These are phyloP conservation scores for Teratosphaeriaceae sp. DNA, from an alignment of 2,329 filamentous ascomycete species.

Conservation along the genomic window DNA sequence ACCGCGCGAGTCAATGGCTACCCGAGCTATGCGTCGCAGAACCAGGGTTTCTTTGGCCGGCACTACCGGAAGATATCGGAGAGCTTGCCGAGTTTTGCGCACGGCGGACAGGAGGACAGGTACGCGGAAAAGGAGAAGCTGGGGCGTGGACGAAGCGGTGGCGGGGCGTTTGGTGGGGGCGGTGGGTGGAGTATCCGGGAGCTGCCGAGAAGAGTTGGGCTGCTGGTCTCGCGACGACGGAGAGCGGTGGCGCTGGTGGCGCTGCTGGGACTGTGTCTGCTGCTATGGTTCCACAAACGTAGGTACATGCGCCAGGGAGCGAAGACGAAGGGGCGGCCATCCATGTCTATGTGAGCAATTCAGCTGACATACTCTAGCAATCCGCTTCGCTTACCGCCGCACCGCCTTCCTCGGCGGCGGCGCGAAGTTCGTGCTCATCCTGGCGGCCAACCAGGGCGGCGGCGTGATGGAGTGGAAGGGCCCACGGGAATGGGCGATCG, in stretches of 20 bases:
- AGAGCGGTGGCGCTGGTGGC: slow-evolving; percentile 21
- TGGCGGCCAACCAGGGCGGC: slow-evolving; percentile 89
- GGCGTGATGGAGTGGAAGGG: slow-evolving; percentile 99
- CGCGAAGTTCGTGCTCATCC: slow-evolving; percentile 85
- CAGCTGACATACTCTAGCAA: too few relatives aligned
- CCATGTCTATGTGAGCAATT: too few relatives aligned
- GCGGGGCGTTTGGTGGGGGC: not conserved
- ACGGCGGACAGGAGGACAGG: slow-evolving; percentile 35
- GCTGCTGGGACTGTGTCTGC: slow-evolving; percentile 17
- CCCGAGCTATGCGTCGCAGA: slow-evolving; percentile 65
- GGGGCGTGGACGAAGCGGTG: slow-evolving; percentile 42
- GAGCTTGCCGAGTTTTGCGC: slow-evolving; percentile 67
- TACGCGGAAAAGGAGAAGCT: slow-evolving; percentile 75
- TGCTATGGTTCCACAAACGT: slow-evolving; percentile 23
- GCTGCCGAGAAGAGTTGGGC: slow-evolving; percentile 18
- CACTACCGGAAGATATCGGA: slow-evolving; percentile 76
- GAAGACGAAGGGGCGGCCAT: too few relatives aligned
- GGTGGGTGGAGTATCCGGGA: slow-evolving; percentile 12
- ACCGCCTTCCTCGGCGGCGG: slow-evolving; percentile 71
- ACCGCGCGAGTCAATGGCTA: slow-evolving; percentile 68
- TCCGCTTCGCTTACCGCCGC: slow-evolving; percentile 73
- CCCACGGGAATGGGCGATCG: slow-evolving; percentile 94
- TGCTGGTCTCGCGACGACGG: slow-evolving; percentile 24
- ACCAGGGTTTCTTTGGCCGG: slow-evolving; percentile 79
- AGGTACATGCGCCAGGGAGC: too few relatives aligned